These are phyloP conservation scores for Beauveria sp. DNA, from an alignment of 2,329 filamentous ascomycete genomes.

Conservation along the genomic window DNA sequence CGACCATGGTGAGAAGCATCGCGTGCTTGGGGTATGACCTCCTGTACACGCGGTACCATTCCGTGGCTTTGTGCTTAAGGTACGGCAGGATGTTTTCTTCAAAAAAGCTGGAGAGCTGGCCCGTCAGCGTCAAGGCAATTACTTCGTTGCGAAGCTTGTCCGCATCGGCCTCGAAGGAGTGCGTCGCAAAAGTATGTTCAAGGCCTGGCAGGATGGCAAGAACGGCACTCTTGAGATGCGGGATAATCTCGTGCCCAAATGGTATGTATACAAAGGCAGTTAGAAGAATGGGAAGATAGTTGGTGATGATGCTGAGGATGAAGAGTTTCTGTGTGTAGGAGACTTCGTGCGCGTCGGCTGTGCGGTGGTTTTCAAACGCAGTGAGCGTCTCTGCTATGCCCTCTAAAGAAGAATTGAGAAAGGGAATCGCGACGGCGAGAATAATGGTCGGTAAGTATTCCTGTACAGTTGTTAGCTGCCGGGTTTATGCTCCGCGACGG, in stretches of 20 bases:
- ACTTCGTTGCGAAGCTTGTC: constrained; percentile 62
- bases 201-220: constrained; percentile 38
- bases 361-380: constrained; percentile 70
- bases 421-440: constrained; percentile 58
- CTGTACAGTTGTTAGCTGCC: constrained; percentile 27
- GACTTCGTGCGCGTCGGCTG: constrained; percentile 58
- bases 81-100: constrained; percentile 66
- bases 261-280: constrained; percentile 77
- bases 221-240: constrained; percentile 55
- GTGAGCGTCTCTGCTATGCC: constrained; percentile 55
- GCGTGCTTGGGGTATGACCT: constrained; percentile 29
- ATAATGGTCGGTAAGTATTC: constrained; percentile 67
- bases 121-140: constrained; percentile 67
- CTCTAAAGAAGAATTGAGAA: constrained; percentile 56
- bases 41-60: constrained; percentile 36
- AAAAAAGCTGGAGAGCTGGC: constrained; percentile 63
- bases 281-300: constrained; percentile 67
- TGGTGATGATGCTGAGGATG: constrained; percentile 72
- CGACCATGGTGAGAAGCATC: constrained; percentile 36
- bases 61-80: constrained; percentile 51
- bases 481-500: background rate
- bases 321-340: constrained; percentile 69
- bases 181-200: constrained; percentile 43
- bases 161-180: constrained; percentile 56
- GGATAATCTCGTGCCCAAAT: constrained; percentile 60